Base-by-base conservation (phyloP, 2,329 filamentous ascomycete species). In the Sporothrix luriei region DNA sequence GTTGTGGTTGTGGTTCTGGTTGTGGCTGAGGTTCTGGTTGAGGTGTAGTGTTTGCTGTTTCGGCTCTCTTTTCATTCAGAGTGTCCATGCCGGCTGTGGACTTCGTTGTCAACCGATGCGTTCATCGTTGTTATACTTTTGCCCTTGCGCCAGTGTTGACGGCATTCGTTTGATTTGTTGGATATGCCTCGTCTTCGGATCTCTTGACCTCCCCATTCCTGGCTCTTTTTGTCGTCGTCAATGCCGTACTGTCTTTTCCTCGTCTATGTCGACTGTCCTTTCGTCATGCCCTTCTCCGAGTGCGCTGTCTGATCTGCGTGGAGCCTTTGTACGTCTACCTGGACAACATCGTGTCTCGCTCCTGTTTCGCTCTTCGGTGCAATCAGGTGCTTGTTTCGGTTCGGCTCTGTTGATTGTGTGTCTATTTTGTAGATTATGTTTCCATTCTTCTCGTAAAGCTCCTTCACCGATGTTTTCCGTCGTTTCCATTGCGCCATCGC, bases 401-500 rank as follows among this genome's bases (percentile, higher is more conserved):
- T 33, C 33, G 33, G 5, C 33, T 33, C 3, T 7, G 33, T 33
- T 7, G 33, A 33, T 14, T 43, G 40, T 43, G 4, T 29, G 21
- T 49, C 6, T n/a, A 49, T 19, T 21, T 3, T 48, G 46, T n/a
- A 49, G 48, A 10, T 10, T 16, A 7, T 49, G 16, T 49, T 29
- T 29, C 0, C 4, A 5, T 29, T 29, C 1, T 29, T 54, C 4
- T 29, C 43, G 24, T 33, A n/a, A 21, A 33, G 48, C 29, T 64
- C 26, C 16, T 33, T 48, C 14, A 9, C 40, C 54, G 19, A 21
- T 59, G 11, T 24, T 38, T n/a, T 11, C 29, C 54, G 46, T n/a
- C 33, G 21, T 33, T n/a, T 16, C 57, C 13, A 46, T 62, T 46
- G 57, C 57, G 57, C 57, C 38, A 62, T 62, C 38, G 57, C 57